Evolutionary conservation across 2,329 filamentous ascomycete genomes (phyloP).

Genomic region (Karstenula rhodostoma): DNA sequence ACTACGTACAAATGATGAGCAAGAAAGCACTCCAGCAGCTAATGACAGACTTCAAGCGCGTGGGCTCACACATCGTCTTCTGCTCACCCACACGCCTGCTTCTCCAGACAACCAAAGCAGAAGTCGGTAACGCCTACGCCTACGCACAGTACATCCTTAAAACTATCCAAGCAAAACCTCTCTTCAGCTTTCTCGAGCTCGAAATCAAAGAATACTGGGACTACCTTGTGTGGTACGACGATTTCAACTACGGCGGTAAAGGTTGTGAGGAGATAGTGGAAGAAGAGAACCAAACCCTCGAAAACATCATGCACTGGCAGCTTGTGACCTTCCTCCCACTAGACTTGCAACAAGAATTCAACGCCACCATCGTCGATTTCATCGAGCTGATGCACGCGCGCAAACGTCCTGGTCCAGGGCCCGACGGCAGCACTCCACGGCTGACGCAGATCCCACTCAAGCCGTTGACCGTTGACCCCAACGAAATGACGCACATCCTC

Average conservation of each 20-base stretch:
- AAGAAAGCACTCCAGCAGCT: constrained; percentile 96
- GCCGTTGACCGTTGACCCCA: constrained; percentile 61
- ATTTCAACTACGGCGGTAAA: constrained; percentile 98
- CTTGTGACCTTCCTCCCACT: constrained; percentile 86
- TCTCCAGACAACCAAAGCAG: constrained; percentile 93
- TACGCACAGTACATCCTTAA: constrained; percentile 98
- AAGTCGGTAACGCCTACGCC: constrained; percentile 94
- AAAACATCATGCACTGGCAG: constrained; percentile 99
- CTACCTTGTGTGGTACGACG: constrained; percentile 98
- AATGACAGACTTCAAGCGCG: constrained; percentile 94
- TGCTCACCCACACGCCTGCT: constrained; percentile 88
- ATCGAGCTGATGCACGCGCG: constrained; percentile 90
- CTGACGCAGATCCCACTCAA: constrained; percentile 68
- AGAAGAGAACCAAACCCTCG: constrained; percentile 78
- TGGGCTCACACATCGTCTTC: constrained; percentile 95
- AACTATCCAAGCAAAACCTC: constrained; percentile 91
- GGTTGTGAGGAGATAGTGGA: constrained; percentile 83
- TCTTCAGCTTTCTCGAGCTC: constrained; percentile 97
- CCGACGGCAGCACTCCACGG: constrained; percentile 61
- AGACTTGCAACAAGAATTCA: constrained; percentile 82
- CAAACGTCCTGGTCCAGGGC: constrained; percentile 66
- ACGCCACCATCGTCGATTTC: constrained; percentile 94
- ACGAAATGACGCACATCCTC: constrained; percentile 71
- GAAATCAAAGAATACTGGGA: constrained; percentile 99
- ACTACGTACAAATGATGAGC: constrained; percentile 99